phyloP scores from a whole-genome alignment of 2,329 filamentous ascomycete species.

The Ceratocystiopsis brevicomis region DNA sequence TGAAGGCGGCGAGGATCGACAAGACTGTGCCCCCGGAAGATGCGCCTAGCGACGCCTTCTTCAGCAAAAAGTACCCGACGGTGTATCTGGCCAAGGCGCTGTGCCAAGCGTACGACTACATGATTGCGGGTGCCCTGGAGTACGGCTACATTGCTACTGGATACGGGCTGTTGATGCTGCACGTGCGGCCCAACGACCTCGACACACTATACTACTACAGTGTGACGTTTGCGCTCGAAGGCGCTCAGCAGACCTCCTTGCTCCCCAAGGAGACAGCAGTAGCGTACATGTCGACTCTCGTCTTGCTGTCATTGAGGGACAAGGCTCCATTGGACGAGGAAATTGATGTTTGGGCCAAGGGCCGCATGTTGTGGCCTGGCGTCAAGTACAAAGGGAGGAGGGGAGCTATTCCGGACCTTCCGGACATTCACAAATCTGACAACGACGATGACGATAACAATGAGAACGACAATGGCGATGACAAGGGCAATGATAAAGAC shows the following conservation, averaged over 20 bases:
- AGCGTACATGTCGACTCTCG: background rate
- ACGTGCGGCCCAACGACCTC: background rate
- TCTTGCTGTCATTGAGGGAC: background rate
- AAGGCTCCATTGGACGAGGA: background rate
- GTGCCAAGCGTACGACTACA: constrained; percentile 1
- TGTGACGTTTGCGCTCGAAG: background rate
- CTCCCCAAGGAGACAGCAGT: background rate
- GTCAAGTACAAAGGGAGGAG: too few species aligned
- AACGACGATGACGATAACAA: too few species aligned
- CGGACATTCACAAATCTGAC: too few species aligned
- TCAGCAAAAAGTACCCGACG: constrained; percentile 18
- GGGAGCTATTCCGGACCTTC: too few species aligned
- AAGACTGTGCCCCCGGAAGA: background rate
- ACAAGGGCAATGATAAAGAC: too few species aligned
- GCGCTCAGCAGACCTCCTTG: background rate
- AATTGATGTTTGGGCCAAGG: background rate
- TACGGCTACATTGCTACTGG: constrained; percentile 1
- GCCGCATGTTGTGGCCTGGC: too few species aligned
- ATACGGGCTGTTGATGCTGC: background rate
- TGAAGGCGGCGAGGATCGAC: background rate
- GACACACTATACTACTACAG: background rate
- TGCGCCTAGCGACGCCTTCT: background rate
- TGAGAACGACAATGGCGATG: too few species aligned
- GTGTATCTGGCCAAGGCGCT: constrained; percentile 1
- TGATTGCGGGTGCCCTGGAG: background rate